Evolutionary conservation across 495 filamentous ascomycete species (phyloP), one percentile per base, ranked within the genome.

Genomic region (Daldinia vernicosa): DNA sequence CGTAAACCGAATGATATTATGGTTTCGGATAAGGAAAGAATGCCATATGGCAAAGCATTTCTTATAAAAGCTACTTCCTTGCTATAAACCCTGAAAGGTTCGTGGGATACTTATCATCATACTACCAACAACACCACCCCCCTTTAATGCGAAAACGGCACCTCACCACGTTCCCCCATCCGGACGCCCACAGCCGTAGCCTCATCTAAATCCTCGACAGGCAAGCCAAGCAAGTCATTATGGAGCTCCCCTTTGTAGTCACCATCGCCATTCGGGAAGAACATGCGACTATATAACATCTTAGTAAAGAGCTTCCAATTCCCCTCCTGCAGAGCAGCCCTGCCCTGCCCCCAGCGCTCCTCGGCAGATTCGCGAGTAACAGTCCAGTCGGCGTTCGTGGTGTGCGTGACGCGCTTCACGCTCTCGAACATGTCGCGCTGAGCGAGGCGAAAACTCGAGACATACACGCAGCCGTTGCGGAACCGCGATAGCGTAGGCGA

Each of bases 141-240:
- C 19, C 45, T 19, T 60, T 30, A 60, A 45, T 60, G 57, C 14
- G 57, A 60, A 39, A 63, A 63, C 7, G 60, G 47, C 8, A 39
- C 40, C 45, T 50, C 27, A 2, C 60, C 60, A 28, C 47, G 40
- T 32, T 39, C 24, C 5, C 43, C 70, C 74, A 78, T 69, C 9
- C 79, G 74, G 0, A 87, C 70, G 8, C 80, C 82, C 12, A 54
- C 55, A 75, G 75, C 80, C 0, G 86, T 89, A 7, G 72, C 74
- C 68, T 86, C 86, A 74, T 90, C 88, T 64, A 91, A 60, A 67
- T 88, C 82, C 78, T 91, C 89, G 69, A 80, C 76, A n/a, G 85
- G 81, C 61, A 91, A 71, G 0, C 83, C 87, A 28, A 91, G 76
- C 45, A 81, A 37, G 6, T 75, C 78, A 67, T 91, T 91, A 8